A percentile compares a stretch with the other conserved stretches of the same genome.
phyloP scores from a whole-genome alignment of 2,329 filamentous ascomycete species.

The Pyricularia grisea region DNA sequence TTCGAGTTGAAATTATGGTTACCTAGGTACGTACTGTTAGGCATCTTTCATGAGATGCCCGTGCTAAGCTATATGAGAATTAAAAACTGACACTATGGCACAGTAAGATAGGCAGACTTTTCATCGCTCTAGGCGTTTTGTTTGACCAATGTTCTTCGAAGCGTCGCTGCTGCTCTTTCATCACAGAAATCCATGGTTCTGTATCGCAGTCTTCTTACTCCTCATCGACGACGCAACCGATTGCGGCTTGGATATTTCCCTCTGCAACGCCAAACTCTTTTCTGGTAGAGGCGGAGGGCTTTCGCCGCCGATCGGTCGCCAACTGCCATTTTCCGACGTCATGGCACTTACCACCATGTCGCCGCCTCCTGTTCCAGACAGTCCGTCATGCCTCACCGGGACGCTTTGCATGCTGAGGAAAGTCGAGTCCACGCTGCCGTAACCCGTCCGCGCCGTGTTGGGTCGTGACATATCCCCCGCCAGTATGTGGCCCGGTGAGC shows the following conservation, averaged over 20 bases:
- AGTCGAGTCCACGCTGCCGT: not conserved
- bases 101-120: not conserved
- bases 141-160: not conserved
- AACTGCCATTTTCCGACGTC: not conserved
- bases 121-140: not conserved
- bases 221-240: not conserved
- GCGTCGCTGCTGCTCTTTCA: not conserved
- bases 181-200: not conserved
- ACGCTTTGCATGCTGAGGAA: not conserved
- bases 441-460: not conserved
- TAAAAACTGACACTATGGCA: not conserved
- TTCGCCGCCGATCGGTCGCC: not conserved
- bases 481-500: not conserved
- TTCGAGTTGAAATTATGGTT: not conserved
- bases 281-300: not conserved
- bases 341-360: not conserved
- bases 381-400: not conserved
- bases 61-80: not conserved
- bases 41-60: not conserved
- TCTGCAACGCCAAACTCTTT: not conserved
- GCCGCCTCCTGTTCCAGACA: not conserved
- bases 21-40: not conserved
- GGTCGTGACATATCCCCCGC: not conserved
- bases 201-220: not conserved
- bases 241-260: not conserved